phyloP scores from a whole-genome alignment of 2,329 filamentous ascomycete species.

The Chaetomium sp. region DNA sequence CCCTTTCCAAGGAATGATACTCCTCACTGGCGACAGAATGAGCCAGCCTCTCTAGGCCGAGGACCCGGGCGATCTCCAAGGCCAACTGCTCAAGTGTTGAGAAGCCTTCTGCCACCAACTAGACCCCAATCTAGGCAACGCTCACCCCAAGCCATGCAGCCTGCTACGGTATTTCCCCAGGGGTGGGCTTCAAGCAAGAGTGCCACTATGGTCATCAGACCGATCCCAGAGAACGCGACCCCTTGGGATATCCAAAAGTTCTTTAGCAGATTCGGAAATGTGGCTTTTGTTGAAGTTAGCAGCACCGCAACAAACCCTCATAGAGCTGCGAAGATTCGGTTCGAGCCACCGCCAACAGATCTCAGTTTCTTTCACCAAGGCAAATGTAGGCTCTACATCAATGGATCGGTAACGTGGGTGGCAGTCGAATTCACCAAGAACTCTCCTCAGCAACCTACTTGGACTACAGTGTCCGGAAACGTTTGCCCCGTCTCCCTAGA shows the following conservation, averaged over 20 bases:
- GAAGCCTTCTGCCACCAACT: neutral
- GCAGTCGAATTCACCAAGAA: slow-evolving; percentile 9
- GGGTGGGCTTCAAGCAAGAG: slow-evolving; percentile 13
- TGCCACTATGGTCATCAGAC: slow-evolving; percentile 25
- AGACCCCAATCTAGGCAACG: neutral
- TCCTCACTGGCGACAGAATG: neutral
- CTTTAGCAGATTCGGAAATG: slow-evolving; percentile 46
- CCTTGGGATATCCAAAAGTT: slow-evolving; percentile 43
- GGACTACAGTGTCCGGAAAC: slow-evolving; percentile 20
- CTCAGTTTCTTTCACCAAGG: slow-evolving; percentile 43
- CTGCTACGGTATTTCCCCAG: slow-evolving; percentile 3
- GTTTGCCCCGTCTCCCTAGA: slow-evolving; percentile 9
- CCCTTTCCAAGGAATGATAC: neutral
- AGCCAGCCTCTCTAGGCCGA: neutral
- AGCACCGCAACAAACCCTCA: slow-evolving; percentile 35
- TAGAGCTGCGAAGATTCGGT: slow-evolving; percentile 42
- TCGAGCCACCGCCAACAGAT: slow-evolving; percentile 48
- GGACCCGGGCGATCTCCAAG: neutral
- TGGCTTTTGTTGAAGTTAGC: slow-evolving; percentile 52
- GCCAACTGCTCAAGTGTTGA: neutral
- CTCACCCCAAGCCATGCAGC: neutral
- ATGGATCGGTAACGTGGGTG: neutral
- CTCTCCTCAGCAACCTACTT: neutral
- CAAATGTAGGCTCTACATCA: slow-evolving; percentile 23
- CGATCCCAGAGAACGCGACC: slow-evolving; percentile 32